phyloP scores from a whole-genome alignment of 331 rosid species.

The Dryas integrifolia region DNA sequence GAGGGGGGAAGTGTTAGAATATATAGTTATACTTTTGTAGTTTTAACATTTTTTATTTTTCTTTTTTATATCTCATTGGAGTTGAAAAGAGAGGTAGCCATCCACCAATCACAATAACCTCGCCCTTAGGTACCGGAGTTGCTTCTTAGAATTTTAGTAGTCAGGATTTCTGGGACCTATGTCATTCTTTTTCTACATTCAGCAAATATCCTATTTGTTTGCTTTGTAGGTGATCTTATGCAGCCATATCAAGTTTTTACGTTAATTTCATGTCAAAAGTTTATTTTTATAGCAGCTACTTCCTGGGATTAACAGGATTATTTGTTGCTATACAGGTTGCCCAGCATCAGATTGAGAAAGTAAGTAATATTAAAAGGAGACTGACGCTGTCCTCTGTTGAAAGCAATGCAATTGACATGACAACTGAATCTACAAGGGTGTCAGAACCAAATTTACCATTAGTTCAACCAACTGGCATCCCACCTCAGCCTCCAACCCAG shows the following conservation, averaged over 20 bases:
- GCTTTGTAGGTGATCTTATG: not conserved
- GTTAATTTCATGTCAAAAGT: not conserved
- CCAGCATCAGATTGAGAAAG: conserved; percentile 60
- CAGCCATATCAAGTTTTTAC: not conserved
- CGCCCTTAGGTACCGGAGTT: too few relatives aligned
- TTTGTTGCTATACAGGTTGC: conserved; percentile 50
- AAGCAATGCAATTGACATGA: conserved; percentile 24
- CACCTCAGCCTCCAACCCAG: conserved; percentile 49
- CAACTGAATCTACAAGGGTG: conserved; percentile 40
- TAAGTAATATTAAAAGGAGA: conserved; percentile 47
- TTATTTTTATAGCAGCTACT: not conserved
- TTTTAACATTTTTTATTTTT: too few relatives aligned
- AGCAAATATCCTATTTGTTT: not conserved
- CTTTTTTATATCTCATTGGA: not conserved
- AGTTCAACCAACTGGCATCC: conserved; percentile 39
- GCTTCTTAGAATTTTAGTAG: not conserved
- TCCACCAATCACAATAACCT: not conserved
- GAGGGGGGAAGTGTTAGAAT: too few relatives aligned
- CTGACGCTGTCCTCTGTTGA: conserved; percentile 23
- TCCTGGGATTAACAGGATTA: not conserved
- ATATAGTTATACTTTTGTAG: too few relatives aligned
- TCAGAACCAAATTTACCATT: conserved; percentile 44
- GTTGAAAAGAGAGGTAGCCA: not conserved
- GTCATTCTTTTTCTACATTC: not conserved
- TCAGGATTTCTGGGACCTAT: not conserved